Base-by-base conservation (phyloP, 768 basidiomycete genomes). In the Imleria badia region DNA sequence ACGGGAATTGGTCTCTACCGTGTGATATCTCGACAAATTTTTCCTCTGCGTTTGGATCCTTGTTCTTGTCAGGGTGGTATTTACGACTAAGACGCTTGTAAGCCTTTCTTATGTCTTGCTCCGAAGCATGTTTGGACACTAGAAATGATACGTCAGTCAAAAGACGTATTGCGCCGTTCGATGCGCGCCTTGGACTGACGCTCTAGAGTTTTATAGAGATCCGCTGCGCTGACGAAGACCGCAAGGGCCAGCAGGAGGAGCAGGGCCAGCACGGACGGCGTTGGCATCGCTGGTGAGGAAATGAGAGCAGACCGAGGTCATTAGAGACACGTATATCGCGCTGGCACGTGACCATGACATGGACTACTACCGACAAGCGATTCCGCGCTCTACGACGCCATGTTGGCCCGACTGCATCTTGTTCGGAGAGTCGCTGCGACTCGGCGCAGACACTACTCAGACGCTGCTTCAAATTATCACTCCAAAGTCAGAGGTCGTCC, bases 61-160 rank as follows among this genome's bases (percentile, higher is more conserved):
- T 88, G 72, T 95, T 97, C 78, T 96, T 97, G 78, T 99, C 96
- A 0, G 96, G 96, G 66, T 98, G 95, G 52, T 81, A 93, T 73
- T 86, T 91, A 64, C 85, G 85, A 70, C 91, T 92, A 17, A 95
- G 77, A 62, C 84, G 85, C 71, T 94, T 94, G 75, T 97, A 98
- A 3, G 94, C 92, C 60, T 90, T 87, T 71, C 89, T 83, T 68
- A 98, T 92, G 65, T 96, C 94, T 66, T 84, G 85, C 41, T 94
- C 91, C 35, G 87, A 87, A 14, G 94, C 92, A 41, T 89, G 86
- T 60, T 75, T 84, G 63, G 84, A 82, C 42, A 96, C 79, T 81
- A 59, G 19, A 51, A 29, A 40, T 54, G 52, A 48, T 43, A 51
- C n/a, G 47, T 68, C 52, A 68, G 60, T 53, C 59, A 65, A 58